Conservation (phyloP, 2,329 filamentous ascomycete species). For the Calonectria honghensis region DNA sequence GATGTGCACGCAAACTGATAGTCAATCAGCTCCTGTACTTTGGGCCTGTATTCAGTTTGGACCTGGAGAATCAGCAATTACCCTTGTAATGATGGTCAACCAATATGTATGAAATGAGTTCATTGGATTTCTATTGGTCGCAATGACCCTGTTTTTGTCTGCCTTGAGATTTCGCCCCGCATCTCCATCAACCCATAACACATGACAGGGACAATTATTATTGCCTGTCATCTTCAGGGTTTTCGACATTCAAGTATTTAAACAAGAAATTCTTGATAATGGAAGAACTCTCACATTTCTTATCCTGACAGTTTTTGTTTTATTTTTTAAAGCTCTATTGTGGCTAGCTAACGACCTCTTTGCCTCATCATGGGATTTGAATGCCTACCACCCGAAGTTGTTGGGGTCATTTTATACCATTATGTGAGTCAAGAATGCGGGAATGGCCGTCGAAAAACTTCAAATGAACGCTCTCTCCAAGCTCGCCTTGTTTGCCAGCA, state of each 20-base stretch:
- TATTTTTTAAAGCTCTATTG: background rate
- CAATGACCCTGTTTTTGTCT: background rate
- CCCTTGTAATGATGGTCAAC: background rate
- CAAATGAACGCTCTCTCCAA: background rate
- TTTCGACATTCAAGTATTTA: background rate
- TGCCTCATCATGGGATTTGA: background rate
- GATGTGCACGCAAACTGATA: background rate
- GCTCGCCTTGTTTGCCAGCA: background rate
- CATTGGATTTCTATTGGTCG: background rate
- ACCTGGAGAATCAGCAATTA: fast-evolving
- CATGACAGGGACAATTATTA: background rate
- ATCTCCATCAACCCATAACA: background rate
- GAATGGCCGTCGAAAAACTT: background rate
- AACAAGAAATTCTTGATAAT: background rate
- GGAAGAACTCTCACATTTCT: no score
- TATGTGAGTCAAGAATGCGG: background rate
- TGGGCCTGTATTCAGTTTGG: background rate
- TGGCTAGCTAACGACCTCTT: background rate
- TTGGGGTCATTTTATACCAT: background rate
- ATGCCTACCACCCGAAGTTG: background rate
- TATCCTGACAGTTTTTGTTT: no score
- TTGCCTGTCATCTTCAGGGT: background rate
- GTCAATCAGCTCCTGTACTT: no score
- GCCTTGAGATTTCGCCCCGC: background rate
- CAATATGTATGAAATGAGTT: background rate